These are phyloP conservation scores for Aegilops bicornis DNA, from an alignment of 176 grass and related monocot genomes.

Conservation along the genomic window DNA sequence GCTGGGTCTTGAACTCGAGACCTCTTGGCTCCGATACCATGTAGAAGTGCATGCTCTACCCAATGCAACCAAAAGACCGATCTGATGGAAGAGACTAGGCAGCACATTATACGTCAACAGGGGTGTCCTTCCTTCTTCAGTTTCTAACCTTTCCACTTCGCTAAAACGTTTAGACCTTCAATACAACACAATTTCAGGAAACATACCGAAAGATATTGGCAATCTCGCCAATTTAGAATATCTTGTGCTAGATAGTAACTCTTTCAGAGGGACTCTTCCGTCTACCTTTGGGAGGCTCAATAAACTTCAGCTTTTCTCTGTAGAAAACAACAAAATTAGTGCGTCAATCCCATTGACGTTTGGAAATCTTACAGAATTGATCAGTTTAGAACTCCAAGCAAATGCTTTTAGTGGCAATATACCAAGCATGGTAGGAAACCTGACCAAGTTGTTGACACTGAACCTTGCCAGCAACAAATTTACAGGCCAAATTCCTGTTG, in stretches of 20 bases:
- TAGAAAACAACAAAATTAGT: not conserved
- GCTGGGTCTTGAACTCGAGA: too few species aligned
- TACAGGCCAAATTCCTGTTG: not conserved
- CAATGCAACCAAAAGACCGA: too few species aligned
- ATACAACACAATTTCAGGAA: not conserved
- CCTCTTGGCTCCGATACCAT: too few species aligned
- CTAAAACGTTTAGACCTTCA: not conserved
- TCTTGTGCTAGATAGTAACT: not conserved
- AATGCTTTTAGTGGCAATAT: not conserved
- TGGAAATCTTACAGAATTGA: conserved; percentile 34
- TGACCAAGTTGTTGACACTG: not conserved
- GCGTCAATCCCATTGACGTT: not conserved
- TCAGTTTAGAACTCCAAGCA: not conserved
- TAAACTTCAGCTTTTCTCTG: too few species aligned
- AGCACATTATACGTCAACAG: too few species aligned
- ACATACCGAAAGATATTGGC: not conserved
- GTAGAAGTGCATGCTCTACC: too few species aligned
- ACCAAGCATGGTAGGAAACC: not conserved
- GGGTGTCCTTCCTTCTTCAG: not conserved
- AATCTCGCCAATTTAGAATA: not conserved
- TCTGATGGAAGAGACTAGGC: too few species aligned
- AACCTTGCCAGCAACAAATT: not conserved
- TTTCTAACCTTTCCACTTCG: not conserved
- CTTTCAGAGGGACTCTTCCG: not conserved
- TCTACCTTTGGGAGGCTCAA: not conserved